Evolutionary conservation across 2,329 filamentous ascomycete species (phyloP).

Genomic region (Colletotrichum spaethianum): DNA sequence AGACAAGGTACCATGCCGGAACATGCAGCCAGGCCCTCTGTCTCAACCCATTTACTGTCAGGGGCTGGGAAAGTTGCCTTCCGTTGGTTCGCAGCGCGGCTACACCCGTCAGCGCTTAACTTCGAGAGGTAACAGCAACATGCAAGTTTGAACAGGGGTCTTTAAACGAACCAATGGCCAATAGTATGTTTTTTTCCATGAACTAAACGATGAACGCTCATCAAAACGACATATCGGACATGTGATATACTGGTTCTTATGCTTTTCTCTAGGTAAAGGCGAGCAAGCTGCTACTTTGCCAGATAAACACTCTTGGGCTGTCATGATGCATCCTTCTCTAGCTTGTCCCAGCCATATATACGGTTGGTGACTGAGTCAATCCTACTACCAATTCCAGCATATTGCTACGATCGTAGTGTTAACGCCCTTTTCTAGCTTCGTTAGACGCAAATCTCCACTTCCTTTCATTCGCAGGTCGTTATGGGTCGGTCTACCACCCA

Average conservation of each 20-base stretch:
- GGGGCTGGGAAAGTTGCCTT: neutral
- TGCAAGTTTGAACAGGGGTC: constrained; percentile 8
- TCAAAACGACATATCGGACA: neutral
- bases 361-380: too few relatives aligned
- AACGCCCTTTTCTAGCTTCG: neutral
- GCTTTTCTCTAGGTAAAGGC: neutral
- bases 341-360: neutral
- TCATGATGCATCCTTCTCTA: neutral
- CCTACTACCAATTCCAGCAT: neutral
- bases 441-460: neutral
- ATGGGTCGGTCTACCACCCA: neutral
- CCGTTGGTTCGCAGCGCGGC: constrained; percentile 14
- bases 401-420: neutral
- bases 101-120: constrained; percentile 5
- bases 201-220: neutral
- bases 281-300: neutral
- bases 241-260: too few relatives aligned
- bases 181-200: neutral
- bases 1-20: neutral
- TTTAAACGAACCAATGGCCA: neutral
- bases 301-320: neutral
- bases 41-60: neutral
- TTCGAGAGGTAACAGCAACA: neutral
- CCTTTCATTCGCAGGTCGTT: neutral
- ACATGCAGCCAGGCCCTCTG: neutral